Evolutionary conservation across 1,284 basidiomycete genomes (phyloP).

Genomic region (Volvariella surrecta): DNA sequence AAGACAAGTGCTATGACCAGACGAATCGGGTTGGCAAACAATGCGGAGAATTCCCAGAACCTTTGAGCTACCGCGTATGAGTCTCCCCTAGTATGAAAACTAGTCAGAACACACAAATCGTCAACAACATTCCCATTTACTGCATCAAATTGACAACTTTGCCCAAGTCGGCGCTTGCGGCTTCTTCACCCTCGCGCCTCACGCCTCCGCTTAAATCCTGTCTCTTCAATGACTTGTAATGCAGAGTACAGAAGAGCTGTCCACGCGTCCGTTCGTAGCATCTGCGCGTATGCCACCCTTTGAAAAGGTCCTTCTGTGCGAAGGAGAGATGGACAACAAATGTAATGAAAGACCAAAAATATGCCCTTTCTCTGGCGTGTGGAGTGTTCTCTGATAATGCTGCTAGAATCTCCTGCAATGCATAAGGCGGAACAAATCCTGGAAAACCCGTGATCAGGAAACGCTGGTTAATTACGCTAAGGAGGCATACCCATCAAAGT

Average conservation of each 20-base stretch:
- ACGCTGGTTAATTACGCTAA: not conserved
- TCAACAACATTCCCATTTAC: slow-evolving; percentile 23
- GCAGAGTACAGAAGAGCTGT: slow-evolving; percentile 63
- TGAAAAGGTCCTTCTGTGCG: slow-evolving; percentile 58
- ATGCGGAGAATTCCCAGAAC: slow-evolving; percentile 61
- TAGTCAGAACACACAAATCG: not conserved
- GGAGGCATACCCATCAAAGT: slow-evolving; percentile 45
- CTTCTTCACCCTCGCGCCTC: slow-evolving; percentile 22
- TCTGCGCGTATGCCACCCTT: slow-evolving; percentile 55
- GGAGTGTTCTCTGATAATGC: slow-evolving; percentile 37
- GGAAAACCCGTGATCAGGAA: slow-evolving; percentile 8
- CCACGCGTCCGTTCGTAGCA: slow-evolving; percentile 62
- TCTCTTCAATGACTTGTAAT: slow-evolving; percentile 60
- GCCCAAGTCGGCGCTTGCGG: slow-evolving; percentile 44
- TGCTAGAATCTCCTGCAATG: slow-evolving; percentile 49
- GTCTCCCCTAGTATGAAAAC: slow-evolving; percentile 51
- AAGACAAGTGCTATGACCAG: slow-evolving; percentile 67
- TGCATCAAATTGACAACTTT: slow-evolving; percentile 70
- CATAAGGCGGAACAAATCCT: slow-evolving; percentile 52
- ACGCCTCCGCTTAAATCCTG: slow-evolving; percentile 44
- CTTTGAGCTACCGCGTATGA: slow-evolving; percentile 62
- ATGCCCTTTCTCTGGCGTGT: slow-evolving; percentile 47
- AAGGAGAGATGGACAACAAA: slow-evolving; percentile 64
- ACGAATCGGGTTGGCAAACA: slow-evolving; percentile 69
- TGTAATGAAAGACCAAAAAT: slow-evolving; percentile 59